Evolutionary conservation across 257 asterid species (phyloP), one percentile per base, ranked within the genome.

Genomic region (Salvia miltiorrhiza): DNA sequence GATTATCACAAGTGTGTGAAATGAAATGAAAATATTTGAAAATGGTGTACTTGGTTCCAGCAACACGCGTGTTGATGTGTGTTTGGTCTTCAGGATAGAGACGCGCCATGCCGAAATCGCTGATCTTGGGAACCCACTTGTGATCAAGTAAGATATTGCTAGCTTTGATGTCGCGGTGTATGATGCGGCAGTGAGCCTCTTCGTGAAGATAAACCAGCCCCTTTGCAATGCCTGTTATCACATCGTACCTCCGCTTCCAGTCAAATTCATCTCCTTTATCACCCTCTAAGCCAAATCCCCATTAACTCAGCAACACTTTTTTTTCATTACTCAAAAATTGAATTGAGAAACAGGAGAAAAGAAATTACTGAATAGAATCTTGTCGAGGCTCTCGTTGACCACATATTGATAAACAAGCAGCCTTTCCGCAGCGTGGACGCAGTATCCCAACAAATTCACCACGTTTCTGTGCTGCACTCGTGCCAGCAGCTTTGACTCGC

Each of bases 51-150:
- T 85, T 90, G 50, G 97, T 90, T 37, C 97, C 97, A 56, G 95
- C 97, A 50, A 83, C 88, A 63, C 96, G 93, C 24, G 97, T 88
- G 82, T 90, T 83, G 39, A 90, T 79, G 60, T 88, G 95, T 0
- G 95, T 88, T 71, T 81, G 76, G 47, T 90, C 84, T 88, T 86
- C 95, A 3, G 80, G 72, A 67, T 65, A 88, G 28, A 90, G 87
- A 47, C 97, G 87, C 10, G 97, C 97, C 89, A 90, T 74, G 45
- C 97, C 97, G 47, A 90, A 90, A 83, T 90, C 95, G 66, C 95
- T 88, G 63, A 90, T 90, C 77, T 90, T 90, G 16, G 97, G 92
- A 44, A 64, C 84, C 93, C 93, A 90, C 55, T 86, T 90, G 37
- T 88, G 90, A 52, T 90, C 97, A 7, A 90, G 88, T 24, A 90